Conservation (phyloP, 192 early-diverging fungal genomes). For the Umbelopsis isabellina region DNA sequence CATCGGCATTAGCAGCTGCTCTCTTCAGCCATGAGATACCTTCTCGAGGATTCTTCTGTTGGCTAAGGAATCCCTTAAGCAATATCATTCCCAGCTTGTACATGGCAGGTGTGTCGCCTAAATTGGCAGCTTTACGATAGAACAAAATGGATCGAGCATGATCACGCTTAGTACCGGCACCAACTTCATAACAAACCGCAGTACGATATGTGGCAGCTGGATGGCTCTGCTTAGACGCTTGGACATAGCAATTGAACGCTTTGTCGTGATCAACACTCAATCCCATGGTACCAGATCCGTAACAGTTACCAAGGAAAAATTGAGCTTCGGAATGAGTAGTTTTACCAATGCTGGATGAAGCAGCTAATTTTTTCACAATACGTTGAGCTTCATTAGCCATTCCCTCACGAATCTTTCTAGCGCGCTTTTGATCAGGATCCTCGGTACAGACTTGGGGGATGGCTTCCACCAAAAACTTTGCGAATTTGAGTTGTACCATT, state of each 20-base stretch:
- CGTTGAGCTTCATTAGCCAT: conserved; percentile 83
- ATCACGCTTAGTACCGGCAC: conserved; percentile 91
- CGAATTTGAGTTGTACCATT: conserved; percentile 80
- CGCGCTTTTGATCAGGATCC: conserved; percentile 69
- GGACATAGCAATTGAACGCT: conserved; percentile 89
- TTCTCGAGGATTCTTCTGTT: conserved; percentile 81
- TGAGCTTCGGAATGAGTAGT: conserved; percentile 85
- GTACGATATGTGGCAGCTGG: conserved; percentile 91
- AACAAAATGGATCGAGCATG: conserved; percentile 82
- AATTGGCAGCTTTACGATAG: conserved; percentile 89
- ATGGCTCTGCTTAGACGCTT: conserved; percentile 92
- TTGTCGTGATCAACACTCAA: conserved; percentile 82
- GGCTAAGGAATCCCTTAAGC: conserved; percentile 81
- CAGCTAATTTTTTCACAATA: conserved; percentile 82
- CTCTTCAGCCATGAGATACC: conserved; percentile 94
- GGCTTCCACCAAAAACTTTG: conserved; percentile 82
- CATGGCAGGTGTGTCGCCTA: conserved; percentile 94
- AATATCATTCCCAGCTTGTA: conserved; percentile 95
- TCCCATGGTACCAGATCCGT: conserved; percentile 83
- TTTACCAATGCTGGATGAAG: conserved; percentile 65
- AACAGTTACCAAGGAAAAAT: conserved; percentile 90
- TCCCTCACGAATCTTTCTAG: conserved; percentile 70
- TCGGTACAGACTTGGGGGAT: conserved; percentile 67
- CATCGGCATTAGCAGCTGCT: conserved; percentile 88
- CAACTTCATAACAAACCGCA: conserved; percentile 95